Evolutionary conservation across 768 basidiomycete species (phyloP).

Genomic region (Pisolithus albus): DNA sequence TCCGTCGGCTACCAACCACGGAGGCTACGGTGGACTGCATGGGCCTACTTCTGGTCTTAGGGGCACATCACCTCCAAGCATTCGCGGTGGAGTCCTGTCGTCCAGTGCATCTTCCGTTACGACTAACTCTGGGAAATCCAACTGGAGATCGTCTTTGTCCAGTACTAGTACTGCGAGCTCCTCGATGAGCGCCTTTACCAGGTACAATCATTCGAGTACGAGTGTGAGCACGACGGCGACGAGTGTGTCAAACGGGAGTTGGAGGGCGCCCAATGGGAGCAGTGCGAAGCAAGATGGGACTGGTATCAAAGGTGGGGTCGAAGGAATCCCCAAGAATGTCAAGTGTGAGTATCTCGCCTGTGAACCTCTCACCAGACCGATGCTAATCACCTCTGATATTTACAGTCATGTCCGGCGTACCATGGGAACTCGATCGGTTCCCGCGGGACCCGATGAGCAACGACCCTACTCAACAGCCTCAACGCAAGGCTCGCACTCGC

Average conservation of each 20-base stretch:
- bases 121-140: constrained; percentile 40
- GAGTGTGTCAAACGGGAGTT: constrained; percentile 67
- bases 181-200: constrained; percentile 66
- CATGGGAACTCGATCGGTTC: constrained; percentile 65
- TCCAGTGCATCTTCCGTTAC: constrained; percentile 58
- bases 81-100: constrained; percentile 41
- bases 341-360: constrained; percentile 57
- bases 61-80: constrained; percentile 54
- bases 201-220: constrained; percentile 63
- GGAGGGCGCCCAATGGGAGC: constrained; percentile 44
- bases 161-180: constrained; percentile 63
- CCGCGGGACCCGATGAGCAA: constrained; percentile 64
- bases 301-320: constrained; percentile 11
- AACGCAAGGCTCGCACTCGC: constrained; percentile 59
- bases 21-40: constrained; percentile 1
- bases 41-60: constrained; percentile 21
- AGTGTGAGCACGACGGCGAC: constrained; percentile 79
- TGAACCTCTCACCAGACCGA: neutral
- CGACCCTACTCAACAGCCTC: constrained; percentile 48
- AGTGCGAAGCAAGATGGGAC: constrained; percentile 9
- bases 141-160: constrained; percentile 75
- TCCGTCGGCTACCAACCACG: constrained; percentile 15
- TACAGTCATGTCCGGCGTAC: constrained; percentile 69
- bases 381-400: constrained; percentile 1
- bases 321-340: constrained; percentile 57